These are phyloP conservation scores for Hypoxylon trugodes DNA, from an alignment of 495 filamentous ascomycete species.

Conservation along the genomic window DNA sequence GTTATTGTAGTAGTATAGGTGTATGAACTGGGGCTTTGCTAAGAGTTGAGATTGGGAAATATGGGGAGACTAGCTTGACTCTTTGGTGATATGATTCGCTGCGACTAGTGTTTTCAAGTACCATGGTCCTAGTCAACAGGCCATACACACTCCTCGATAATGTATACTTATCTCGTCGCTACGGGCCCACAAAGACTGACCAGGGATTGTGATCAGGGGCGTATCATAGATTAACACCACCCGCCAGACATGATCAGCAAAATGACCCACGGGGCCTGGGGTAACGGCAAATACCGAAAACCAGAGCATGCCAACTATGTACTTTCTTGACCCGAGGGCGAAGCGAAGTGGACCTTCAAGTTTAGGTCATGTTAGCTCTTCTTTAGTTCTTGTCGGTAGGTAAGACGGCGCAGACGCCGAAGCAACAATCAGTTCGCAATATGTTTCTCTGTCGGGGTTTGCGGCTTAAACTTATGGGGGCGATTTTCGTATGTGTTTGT, in stretches of 20 bases:
- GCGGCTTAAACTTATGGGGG: slow-evolving; percentile 13
- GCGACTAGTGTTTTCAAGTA: slow-evolving; percentile 16
- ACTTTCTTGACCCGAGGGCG: slow-evolving; percentile 27
- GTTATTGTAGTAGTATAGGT: slow-evolving; percentile 7
- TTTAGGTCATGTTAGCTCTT: slow-evolving; percentile 22
- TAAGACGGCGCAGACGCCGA: slow-evolving; percentile 15
- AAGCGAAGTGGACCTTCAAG: slow-evolving; percentile 22
- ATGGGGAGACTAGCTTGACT: slow-evolving; percentile 21
- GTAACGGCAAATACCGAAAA: slow-evolving; percentile 22
- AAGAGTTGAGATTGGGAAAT: slow-evolving; percentile 21
- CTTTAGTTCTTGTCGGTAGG: slow-evolving; percentile 10
- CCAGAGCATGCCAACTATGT: slow-evolving; percentile 11
- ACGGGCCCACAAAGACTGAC: slow-evolving; percentile 16
- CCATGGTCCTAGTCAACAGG: slow-evolving; percentile 19
- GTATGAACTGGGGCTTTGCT: slow-evolving; percentile 9
- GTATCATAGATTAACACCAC: slow-evolving; percentile 26
- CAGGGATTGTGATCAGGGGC: slow-evolving; percentile 21
- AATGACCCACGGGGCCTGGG: slow-evolving; percentile 25
- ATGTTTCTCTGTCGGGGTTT: slow-evolving; percentile 4
- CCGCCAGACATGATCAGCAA: slow-evolving; percentile 14
- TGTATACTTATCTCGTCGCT: slow-evolving; percentile 23
- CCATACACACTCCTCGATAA: slow-evolving; percentile 15
- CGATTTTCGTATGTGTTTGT: slow-evolving; percentile 3
- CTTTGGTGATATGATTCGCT: slow-evolving; percentile 21
- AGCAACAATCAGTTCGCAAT: slow-evolving; percentile 4